Evolutionary conservation across 768 basidiomycete genomes (phyloP), one percentile per base, ranked within the genome.

Genomic region (Saitozyma podzolica): DNA sequence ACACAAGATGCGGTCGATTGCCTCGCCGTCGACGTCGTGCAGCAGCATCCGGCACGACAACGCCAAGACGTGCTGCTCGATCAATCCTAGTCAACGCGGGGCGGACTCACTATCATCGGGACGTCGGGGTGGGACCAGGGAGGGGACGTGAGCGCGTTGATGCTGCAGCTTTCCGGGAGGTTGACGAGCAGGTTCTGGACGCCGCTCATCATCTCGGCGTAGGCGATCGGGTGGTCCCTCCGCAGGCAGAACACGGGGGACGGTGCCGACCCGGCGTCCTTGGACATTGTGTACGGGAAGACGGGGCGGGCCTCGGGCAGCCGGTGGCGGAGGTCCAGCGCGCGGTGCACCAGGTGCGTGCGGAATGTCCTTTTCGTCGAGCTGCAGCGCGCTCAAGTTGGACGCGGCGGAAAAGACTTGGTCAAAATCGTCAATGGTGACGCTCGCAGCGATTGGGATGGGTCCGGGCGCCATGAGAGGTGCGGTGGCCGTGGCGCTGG

Each of bases 281-380:
- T 29, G 29, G 5, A 29, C 29, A 29, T 29, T 29, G 29, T 29
- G 29, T 5, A 29, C 5, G 29, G 2, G 29, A 29, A 29, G 29
- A 29, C 29, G 29, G 29, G 5, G 29, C 29, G 29, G 29, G 29
- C 29, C 29, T 29, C 29, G 29, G 29, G 29, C 29, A 29, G 29
- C 29, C 29, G 29, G 29, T 29, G 29, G 5, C 29, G 29, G 5
- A 29, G 29, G 2, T 29, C 29, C 29, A 2, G 29, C 29, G 29
- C 2, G 29, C 5, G 29, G 29, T 29, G 29, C 29, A 29, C 29
- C 2, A 29, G 29, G 29, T 66, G 64, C 16, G 52, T 66, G 54
- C 9, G 60, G 59, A 17, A 72, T 61, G 20, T 72, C 68, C 19
- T 54, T 43, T 40, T 65, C 66, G 49, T 55, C 41, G 17, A 67